Evolutionary conservation across 2,329 filamentous ascomycete species (phyloP), one percentile per base, ranked within the genome.

Genomic region (Ascocoryne sarcoides): DNA sequence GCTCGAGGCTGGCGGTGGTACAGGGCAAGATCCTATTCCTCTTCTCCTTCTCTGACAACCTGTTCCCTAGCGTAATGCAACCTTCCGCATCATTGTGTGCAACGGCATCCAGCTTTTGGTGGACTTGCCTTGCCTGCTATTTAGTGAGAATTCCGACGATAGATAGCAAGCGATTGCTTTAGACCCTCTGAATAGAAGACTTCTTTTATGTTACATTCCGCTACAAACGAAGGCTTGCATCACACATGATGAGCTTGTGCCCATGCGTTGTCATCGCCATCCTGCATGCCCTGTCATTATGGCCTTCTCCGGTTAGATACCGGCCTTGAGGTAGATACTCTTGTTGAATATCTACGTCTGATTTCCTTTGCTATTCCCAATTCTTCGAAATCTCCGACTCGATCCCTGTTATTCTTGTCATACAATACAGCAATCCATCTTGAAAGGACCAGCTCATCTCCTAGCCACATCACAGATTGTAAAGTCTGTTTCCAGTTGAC

Each of bases 21-120:
- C 49, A n/a, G n/a, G 23, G 23, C 23, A 26, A 26, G 23, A 12
- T 17, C 32, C 20, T 21, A 29, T 57, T 94, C 85, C 63, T 79
- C 85, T 61, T 95, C 89, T 4, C 84, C 70, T n/a, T 92, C 84
- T 20, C 79, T 75, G 0, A 84, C 78, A 61, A 94, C 85, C 57
- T 75, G 79, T 63, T 98, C 92, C 26, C 84, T 90, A 46, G 47
- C 36, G 37, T 30, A 23, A 50, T 55, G 50, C 50, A 50, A 21
- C 18, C 14, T 16, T 8, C 47, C 47, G 44, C 14, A 9, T n/a
- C 18, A 30, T 23, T 37, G 18, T 38, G 36, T 29, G 30, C 39
- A 34, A 40, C 42, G 9, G 34, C 10, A 23, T 37, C 14, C 21
- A 5, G 34, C 21, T 12, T 26, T 20, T 5, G 14, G 12, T 18